These are phyloP conservation scores for Myriosclerotinia curreyana DNA, from an alignment of 2,329 filamentous ascomycete genomes.

Conservation along the genomic window DNA sequence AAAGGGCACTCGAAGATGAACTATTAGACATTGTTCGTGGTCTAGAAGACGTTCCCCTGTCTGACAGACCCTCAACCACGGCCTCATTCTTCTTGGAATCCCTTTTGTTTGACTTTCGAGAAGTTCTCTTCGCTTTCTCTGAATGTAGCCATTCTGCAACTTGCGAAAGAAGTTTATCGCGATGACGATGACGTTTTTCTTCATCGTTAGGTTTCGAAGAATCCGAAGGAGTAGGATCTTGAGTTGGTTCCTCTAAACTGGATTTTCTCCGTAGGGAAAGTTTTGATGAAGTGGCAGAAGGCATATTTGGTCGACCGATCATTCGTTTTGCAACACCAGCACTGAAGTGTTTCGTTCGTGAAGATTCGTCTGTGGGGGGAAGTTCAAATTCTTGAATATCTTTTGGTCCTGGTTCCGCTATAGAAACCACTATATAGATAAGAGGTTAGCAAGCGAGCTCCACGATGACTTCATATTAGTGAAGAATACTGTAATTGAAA, in stretches of 20 bases:
- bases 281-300: constrained; percentile 29
- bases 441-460: constrained; percentile 6
- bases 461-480: constrained; percentile 2
- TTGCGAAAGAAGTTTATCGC: constrained; percentile 63
- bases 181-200: constrained; percentile 36
- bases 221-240: constrained; percentile 20
- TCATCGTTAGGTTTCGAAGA: constrained; percentile 20
- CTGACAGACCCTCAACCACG: constrained; percentile 18
- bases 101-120: constrained; percentile 49
- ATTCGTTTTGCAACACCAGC: constrained; percentile 31
- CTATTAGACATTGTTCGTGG: constrained; percentile 54
- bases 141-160: constrained; percentile 80
- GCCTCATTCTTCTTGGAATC: constrained; percentile 26
- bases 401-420: constrained; percentile 34
- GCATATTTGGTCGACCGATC: constrained; percentile 32
- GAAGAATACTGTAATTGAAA: constrained; percentile 4
- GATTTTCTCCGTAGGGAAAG: constrained; percentile 31
- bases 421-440: constrained; percentile 35
- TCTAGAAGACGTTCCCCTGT: constrained; percentile 26
- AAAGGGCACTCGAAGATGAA: constrained; percentile 67
- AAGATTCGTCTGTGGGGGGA: constrained; percentile 28
- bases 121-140: constrained; percentile 66
- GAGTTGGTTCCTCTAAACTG: constrained; percentile 32
- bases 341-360: constrained; percentile 34
- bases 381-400: constrained; percentile 24